Base-by-base conservation (phyloP, 2,329 filamentous ascomycete genomes). In the Penicillium sp. region DNA sequence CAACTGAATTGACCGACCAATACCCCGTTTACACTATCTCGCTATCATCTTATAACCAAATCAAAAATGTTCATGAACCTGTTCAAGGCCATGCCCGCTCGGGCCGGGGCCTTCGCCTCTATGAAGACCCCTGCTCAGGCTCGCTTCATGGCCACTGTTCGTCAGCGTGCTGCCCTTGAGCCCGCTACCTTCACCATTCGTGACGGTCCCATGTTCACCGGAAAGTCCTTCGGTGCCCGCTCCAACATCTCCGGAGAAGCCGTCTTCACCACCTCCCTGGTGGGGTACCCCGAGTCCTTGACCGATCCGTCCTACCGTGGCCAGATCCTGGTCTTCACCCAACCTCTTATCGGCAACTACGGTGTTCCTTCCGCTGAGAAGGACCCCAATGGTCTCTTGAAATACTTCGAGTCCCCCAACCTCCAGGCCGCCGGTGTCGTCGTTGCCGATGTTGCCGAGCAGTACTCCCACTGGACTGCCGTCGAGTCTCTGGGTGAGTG, bases 381-480 rank as follows among this genome's bases (percentile, higher is more conserved):
- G 60, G 94, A 99, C 74, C 79, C 92, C 74, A 89, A 85, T 74
- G 94, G 94, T 65, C 84, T 99, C 54, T 82, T 97, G 72, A 94
- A 94, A 79, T 95, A 97, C 81, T 99, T 99, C 68, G 94, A 99
- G 78, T 96, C 91, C 26, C 94, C 94, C 48, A 90, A 97, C 76
- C 92, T 99, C 62, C 94, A 99, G 80, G 95, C 93, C 54, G 89
- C 89, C 57, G 94, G 92, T 74, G 88, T 99, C 47, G 93, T 99
- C 43, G 94, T 99, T 49, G 90, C 93, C 65, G 94, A 99, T 71
- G 91, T 93, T 58, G 93, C 94, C 42, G 81, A 90, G 72, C 84
- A 92, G 72, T 96, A 97, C 82, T 96, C 91, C 75, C 94, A 99
- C 73, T 99, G 94, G 94, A 97, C 94, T 57, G 94, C 94, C 33